phyloP scores from a whole-genome alignment of 192 early-diverging fungal genomes.

The Globomyces pollinis-pini region DNA sequence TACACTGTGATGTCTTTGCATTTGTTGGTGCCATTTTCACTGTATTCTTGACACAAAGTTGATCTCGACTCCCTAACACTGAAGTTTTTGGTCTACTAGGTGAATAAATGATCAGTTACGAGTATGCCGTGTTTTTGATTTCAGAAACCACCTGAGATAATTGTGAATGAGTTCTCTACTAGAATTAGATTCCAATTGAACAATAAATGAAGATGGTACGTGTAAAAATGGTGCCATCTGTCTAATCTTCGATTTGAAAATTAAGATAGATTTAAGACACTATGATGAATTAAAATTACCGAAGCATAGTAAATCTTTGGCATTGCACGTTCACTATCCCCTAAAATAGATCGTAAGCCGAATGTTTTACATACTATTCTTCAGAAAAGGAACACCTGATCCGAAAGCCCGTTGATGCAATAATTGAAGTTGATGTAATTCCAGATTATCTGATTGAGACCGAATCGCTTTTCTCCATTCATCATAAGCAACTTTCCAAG shows the following conservation, averaged over 20 bases:
- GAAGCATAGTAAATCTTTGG: conserved; percentile 28
- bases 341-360: neutral
- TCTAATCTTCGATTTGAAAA: too few relatives aligned
- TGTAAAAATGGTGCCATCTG: too few relatives aligned
- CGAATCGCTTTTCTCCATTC: conserved; percentile 8
- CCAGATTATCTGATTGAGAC: neutral
- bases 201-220: too few relatives aligned
- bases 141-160: conserved; percentile 47
- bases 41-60: conserved; percentile 46
- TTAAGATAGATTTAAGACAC: too few relatives aligned
- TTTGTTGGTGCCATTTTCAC: conserved; percentile 19
- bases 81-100: conserved; percentile 12
- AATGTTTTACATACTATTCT: neutral
- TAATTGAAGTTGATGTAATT: neutral
- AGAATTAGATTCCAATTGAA: too few relatives aligned
- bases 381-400: too few relatives aligned
- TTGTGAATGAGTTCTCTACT: conserved; percentile 51
- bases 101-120: neutral
- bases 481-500: conserved; percentile 48
- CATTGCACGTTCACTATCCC: neutral
- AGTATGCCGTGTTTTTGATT: conserved; percentile 40
- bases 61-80: conserved; percentile 55
- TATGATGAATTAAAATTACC: neutral
- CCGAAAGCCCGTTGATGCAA: too few relatives aligned
- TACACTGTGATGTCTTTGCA: conserved; percentile 18